Evolutionary conservation across 352 stramenopile genomes (phyloP), one percentile per base, ranked within the genome.

Genomic region (Phytophthora quininea): DNA sequence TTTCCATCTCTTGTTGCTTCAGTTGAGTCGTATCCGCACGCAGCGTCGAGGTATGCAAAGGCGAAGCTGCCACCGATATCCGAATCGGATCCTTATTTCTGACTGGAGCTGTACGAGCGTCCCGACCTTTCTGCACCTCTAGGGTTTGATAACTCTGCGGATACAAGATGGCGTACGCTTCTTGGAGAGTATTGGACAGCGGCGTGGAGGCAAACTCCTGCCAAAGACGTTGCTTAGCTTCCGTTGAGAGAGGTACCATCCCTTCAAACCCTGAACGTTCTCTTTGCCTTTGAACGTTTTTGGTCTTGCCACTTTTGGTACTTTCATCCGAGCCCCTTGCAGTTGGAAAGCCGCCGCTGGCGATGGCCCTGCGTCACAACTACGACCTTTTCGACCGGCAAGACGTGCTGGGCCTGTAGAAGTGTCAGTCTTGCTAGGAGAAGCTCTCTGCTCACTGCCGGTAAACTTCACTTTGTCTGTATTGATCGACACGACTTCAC

Each of bases 91-190:
- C 49, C n/a, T 33, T 50, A 3, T 47, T 24, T 45, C 4, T 19
- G 29, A 31, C 29, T 24, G 48, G 56, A 14, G n/a, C 1, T 38
- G 24, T 15, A 55, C 50, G 38, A 38, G 45, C 15, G 8, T 33
- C n/a, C 43, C 40, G 19, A 24, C 42, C 15, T 32, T 5, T 29
- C 4, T 6, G 8, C 55, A 35, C 14, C 11, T 48, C 19, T 54
- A 35, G 6, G 38, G 19, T 27, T 9, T 40, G 12, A 59, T 90
- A 90, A 35, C 76, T 71, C 37, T 76, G 64, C 0, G 81, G 81
- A 55, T 92, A 89, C 8, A 92, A 42, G 37, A 77, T 74, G 0
- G 81, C 66, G 54, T 92, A 92, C 5, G 83, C 81, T 15, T 90
- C 79, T n/a, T 82, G 79, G 3, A 88, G 70, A n/a, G 54, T 62